These are phyloP conservation scores for Myxozyma geophila DNA, from an alignment of 805 yeast species.

Conservation along the genomic window DNA sequence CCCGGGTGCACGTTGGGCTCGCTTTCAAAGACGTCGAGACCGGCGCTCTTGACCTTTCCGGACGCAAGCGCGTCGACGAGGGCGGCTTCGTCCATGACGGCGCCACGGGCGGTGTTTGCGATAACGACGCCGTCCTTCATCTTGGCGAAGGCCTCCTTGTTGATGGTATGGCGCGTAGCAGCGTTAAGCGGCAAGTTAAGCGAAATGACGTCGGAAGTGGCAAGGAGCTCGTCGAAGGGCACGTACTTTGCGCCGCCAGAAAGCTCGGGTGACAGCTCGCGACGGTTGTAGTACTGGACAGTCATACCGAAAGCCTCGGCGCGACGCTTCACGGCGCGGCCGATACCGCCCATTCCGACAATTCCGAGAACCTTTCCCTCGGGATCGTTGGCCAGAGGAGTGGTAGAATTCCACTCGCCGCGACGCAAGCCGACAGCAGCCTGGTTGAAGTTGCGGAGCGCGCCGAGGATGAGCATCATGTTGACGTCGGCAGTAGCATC, in stretches of 20 bases:
- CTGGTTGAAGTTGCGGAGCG: slow-evolving; percentile 67
- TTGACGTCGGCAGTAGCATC: slow-evolving; percentile 75
- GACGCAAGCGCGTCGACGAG: slow-evolving; percentile 55
- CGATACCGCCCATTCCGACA: slow-evolving; percentile 89
- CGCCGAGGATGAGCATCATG: slow-evolving; percentile 63
- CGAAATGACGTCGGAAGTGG: slow-evolving; percentile 68
- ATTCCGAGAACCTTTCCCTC: slow-evolving; percentile 77
- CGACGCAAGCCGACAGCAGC: slow-evolving; percentile 59
- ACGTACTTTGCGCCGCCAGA: slow-evolving; percentile 76
- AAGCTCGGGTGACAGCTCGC: slow-evolving; percentile 59
- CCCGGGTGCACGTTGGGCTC: slow-evolving; percentile 67
- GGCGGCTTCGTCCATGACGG: slow-evolving; percentile 66
- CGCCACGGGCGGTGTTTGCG: slow-evolving; percentile 89
- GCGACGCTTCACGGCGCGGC: slow-evolving; percentile 75
- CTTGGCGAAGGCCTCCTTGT: slow-evolving; percentile 61
- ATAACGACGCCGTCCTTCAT: slow-evolving; percentile 80
- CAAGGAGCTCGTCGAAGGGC: slow-evolving; percentile 67
- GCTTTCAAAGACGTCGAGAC: slow-evolving; percentile 66
- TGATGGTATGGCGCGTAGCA: slow-evolving; percentile 70
- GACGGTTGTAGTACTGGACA: slow-evolving; percentile 74
- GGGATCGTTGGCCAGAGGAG: slow-evolving; percentile 74
- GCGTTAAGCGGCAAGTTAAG: slow-evolving; percentile 78
- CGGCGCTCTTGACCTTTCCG: slow-evolving; percentile 62
- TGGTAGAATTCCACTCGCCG: slow-evolving; percentile 68
- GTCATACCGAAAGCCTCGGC: slow-evolving; percentile 79